A percentile compares a stretch with the other conserved stretches of the same genome.
These are phyloP conservation scores for Tricholomella constricta DNA, from an alignment of 768 basidiomycete species.

Conservation along the genomic window DNA sequence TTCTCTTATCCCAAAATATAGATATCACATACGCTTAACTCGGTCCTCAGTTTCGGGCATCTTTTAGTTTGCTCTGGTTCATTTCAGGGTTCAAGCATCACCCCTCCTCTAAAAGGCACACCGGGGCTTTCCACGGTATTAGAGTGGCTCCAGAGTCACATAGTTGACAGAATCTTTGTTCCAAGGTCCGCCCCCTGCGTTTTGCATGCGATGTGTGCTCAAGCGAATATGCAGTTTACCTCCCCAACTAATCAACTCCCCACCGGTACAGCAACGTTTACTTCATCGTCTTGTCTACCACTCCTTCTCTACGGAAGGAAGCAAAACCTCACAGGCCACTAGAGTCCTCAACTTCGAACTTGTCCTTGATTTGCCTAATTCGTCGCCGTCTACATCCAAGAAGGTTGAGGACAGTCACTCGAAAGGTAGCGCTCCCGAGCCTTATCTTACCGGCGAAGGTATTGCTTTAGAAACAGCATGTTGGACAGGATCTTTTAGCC, in stretches of 20 bases:
- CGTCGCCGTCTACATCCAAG: background rate
- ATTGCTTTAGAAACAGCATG: conserved; percentile 26
- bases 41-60: conserved; percentile 55
- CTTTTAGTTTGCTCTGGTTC: conserved; percentile 46
- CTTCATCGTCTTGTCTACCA: conserved; percentile 54
- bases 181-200: conserved; percentile 45
- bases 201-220: background rate
- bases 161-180: conserved; percentile 44
- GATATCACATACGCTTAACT: conserved; percentile 1
- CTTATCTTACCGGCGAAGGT: background rate
- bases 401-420: background rate
- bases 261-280: conserved; percentile 31
- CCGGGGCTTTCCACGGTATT: conserved; percentile 43
- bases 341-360: conserved; percentile 44
- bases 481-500: conserved; percentile 36
- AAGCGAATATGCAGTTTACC: conserved; percentile 37
- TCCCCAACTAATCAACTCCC: conserved; percentile 29
- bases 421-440: background rate
- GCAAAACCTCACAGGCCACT: conserved; percentile 6
- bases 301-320: conserved; percentile 24
- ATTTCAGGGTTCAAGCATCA: conserved; percentile 38
- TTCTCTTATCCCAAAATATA: background rate
- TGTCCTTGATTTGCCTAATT: conserved; percentile 21
- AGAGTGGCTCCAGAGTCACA: conserved; percentile 41
- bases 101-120: conserved; percentile 49